Conservation (phyloP, 768 basidiomycete genomes). For the Lactarius deliciosus region DNA sequence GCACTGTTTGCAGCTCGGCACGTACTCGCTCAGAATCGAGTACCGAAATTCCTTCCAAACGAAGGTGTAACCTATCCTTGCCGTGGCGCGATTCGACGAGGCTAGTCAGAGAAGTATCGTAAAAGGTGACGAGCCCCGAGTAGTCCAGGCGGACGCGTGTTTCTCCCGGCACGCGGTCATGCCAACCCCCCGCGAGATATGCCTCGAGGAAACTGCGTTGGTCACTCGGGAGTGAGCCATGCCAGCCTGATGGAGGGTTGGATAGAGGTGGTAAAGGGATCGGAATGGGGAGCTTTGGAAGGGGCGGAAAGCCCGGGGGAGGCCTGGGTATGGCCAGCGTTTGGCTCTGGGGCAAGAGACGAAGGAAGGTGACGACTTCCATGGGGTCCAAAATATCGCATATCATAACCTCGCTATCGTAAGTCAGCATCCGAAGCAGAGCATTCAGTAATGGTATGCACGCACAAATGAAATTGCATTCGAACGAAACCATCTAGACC, state of each 20-base stretch:
- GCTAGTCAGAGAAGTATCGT: slow-evolving; percentile 36
- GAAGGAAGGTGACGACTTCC: slow-evolving; percentile 22
- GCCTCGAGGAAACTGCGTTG: slow-evolving; percentile 17
- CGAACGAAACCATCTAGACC: slow-evolving; percentile 39
- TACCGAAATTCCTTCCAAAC: slow-evolving; percentile 36
- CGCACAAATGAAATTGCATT: slow-evolving; percentile 29
- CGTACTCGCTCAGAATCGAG: slow-evolving; percentile 32
- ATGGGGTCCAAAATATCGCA: slow-evolving; percentile 12
- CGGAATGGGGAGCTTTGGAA: too few species aligned
- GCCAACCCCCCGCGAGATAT: slow-evolving; percentile 42
- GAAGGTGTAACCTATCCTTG: slow-evolving; percentile 40
- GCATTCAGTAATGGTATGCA: background rate
- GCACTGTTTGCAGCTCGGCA: slow-evolving; percentile 32
- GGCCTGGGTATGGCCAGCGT: background rate
- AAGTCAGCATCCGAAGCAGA: background rate
- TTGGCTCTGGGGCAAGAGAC: slow-evolving; percentile 7
- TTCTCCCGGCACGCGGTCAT: slow-evolving; percentile 46
- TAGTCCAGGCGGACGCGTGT: slow-evolving; percentile 45
- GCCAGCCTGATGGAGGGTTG: slow-evolving; percentile 25
- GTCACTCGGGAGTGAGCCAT: slow-evolving; percentile 11
- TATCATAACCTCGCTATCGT: slow-evolving; percentile 13
- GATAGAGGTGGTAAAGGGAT: background rate
- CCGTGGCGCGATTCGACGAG: slow-evolving; percentile 37
- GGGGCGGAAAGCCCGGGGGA: background rate
- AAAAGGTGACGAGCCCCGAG: slow-evolving; percentile 44